A percentile compares a stretch with the other conserved stretches of the same genome.
phyloP scores from a whole-genome alignment of 208 protist genomes.

The Leishmania gerbilli region DNA sequence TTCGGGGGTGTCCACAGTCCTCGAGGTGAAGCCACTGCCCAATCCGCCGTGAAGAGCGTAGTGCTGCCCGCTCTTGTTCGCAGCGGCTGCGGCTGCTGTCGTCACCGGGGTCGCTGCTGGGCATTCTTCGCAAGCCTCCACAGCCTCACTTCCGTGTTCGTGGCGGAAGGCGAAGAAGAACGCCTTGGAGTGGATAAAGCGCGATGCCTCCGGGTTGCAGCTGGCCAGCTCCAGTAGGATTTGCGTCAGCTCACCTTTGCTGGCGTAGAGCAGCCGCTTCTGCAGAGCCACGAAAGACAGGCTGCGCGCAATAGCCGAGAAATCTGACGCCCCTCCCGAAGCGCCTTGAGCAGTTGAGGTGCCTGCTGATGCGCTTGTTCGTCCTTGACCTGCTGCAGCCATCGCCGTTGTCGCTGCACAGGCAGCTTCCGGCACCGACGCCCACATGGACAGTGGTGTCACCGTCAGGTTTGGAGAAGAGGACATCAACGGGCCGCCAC shows the following conservation, averaged over 20 bases:
- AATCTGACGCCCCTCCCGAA: not conserved
- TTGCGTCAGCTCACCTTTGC: constrained; percentile 67
- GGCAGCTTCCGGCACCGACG: not conserved
- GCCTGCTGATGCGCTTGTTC: not conserved
- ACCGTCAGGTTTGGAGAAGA: not conserved
- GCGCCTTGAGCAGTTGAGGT: not conserved
- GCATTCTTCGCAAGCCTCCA: not conserved
- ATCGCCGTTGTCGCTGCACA: not conserved
- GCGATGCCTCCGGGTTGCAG: constrained; percentile 55
- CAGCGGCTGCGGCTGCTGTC: not conserved
- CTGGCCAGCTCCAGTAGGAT: constrained; percentile 72
- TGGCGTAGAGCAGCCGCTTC: constrained; percentile 53
- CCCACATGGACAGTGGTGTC: not conserved
- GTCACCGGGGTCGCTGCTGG: not conserved
- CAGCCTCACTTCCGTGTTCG: constrained; percentile 11
- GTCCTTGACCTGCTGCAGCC: not conserved
- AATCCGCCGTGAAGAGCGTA: not conserved
- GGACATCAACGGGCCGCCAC: not conserved
- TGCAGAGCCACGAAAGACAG: constrained; percentile 43
- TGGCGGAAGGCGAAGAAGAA: constrained; percentile 59
- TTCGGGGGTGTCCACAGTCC: not conserved
- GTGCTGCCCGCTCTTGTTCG: not conserved
- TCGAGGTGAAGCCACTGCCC: not conserved
- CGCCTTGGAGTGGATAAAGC: constrained; percentile 76
- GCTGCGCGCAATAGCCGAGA: constrained; percentile 5